phyloP scores from a whole-genome alignment of 2,329 filamentous ascomycete genomes.

The Fusarium avenaceum region DNA sequence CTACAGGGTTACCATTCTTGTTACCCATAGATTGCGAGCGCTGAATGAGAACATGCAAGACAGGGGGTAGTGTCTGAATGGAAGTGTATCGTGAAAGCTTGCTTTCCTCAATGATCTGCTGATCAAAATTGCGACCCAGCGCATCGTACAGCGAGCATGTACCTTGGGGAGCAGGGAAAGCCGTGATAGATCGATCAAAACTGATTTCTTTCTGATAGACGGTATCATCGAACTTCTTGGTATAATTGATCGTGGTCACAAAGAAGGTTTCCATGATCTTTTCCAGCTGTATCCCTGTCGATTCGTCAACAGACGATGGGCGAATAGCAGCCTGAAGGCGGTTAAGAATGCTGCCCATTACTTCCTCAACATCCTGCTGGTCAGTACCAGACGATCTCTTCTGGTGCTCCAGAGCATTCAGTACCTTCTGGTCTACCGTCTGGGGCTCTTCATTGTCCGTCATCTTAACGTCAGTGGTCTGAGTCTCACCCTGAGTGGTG shows the following conservation, averaged over 20 bases:
- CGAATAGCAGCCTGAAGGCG: slow-evolving; percentile 91
- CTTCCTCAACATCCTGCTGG: slow-evolving; percentile 96
- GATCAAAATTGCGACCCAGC: slow-evolving; percentile 87
- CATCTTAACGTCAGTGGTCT: slow-evolving; percentile 49
- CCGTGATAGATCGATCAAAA: slow-evolving; percentile 74
- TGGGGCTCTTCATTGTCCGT: slow-evolving; percentile 51
- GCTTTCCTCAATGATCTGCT: slow-evolving; percentile 78
- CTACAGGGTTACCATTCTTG: slow-evolving; percentile 83
- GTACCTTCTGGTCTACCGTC: slow-evolving; percentile 62
- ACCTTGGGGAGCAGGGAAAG: slow-evolving; percentile 66
- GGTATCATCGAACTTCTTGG: slow-evolving; percentile 64
- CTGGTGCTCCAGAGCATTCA: slow-evolving; percentile 61
- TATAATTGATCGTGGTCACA: slow-evolving; percentile 72
- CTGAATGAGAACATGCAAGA: slow-evolving; percentile 91
- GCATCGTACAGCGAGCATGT: slow-evolving; percentile 81
- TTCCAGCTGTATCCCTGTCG: slow-evolving; percentile 82
- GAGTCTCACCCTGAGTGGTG: background rate
- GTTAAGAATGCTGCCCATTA: slow-evolving; percentile 92
- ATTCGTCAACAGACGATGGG: slow-evolving; percentile 72
- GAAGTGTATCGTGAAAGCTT: slow-evolving; percentile 75
- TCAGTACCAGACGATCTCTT: slow-evolving; percentile 67
- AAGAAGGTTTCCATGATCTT: slow-evolving; percentile 79
- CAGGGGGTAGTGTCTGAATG: slow-evolving; percentile 81
- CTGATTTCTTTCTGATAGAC: slow-evolving; percentile 60
- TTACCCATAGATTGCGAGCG: slow-evolving; percentile 79